Evolutionary conservation across 768 basidiomycete genomes (phyloP), one percentile per base, ranked within the genome.

Genomic region (Dendrothele bispora): DNA sequence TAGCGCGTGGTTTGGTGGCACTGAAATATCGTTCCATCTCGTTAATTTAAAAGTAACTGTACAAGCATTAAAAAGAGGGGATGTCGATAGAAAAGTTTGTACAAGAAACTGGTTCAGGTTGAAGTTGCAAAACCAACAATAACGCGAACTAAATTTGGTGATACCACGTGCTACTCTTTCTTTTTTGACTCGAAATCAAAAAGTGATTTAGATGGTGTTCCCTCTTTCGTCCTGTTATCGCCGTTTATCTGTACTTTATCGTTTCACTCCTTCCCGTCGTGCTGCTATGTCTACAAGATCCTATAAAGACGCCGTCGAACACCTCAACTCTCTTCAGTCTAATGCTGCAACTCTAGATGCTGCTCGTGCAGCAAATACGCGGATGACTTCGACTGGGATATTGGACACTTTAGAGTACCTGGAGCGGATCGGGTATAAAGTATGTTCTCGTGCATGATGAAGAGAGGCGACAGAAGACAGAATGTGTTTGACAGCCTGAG

Each of bases 341-440:
- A 99, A 98, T 74, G 93, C 93, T 15, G 91, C 93, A n/a, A 81
- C 84, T 18, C 74, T 99, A 20, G 92, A 94, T 24, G 89, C 88
- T 17, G 77, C 86, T 28, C 83, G 89, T 30, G 84, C 86, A 28
- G 79, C 84, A 6, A 88, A 90, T 2, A 82, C 81, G 4, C 74
- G 73, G 24, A 67, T 74, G 39, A 77, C 69, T 56, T 69, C 78
- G 47, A 79, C 80, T 58, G 88, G 88, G 18, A 87, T 97, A 36
- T 80, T 83, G 11, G 91, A 97, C 69, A 95, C 91, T 86, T 64
- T 90, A 39, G 93, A 95, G 60, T 98, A 95, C 63, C 73, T 98
- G 29, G 70, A 72, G 21, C 75, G 93, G 52, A 88, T 95, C 60
- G 95, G 93, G 12, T 93, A 98, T 66, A 73, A 72, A 54, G 95